Conservation (phyloP, 345 rosid species). For the Salix purpurea region DNA sequence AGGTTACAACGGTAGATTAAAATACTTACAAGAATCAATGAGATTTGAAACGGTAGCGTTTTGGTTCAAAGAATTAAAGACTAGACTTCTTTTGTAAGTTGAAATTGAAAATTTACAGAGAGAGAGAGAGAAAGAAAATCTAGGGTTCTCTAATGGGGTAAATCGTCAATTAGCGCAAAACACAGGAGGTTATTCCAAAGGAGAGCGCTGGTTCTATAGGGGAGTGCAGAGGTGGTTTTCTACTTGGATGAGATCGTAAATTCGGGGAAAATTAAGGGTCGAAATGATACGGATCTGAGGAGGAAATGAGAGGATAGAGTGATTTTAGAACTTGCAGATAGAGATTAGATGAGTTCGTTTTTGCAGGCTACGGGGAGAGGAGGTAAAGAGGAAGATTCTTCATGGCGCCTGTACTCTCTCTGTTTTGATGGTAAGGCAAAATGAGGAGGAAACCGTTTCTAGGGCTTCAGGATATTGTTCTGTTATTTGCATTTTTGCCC, state of each 20-base stretch:
- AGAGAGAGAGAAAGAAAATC: background rate
- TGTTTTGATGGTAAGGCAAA: conserved; percentile 1
- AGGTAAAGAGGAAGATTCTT: background rate
- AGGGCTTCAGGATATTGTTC: conserved; percentile 15
- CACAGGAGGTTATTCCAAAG: background rate
- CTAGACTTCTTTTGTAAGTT: background rate
- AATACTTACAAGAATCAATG: conserved; percentile 13
- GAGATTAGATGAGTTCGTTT: background rate
- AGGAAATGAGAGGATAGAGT: background rate
- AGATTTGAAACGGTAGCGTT: background rate
- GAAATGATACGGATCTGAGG: conserved; percentile 31
- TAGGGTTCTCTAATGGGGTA: background rate
- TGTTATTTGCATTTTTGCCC: conserved; percentile 9
- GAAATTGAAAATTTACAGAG: background rate
- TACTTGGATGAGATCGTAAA: conserved; percentile 24
- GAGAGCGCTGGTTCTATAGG: background rate
- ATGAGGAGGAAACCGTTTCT: background rate
- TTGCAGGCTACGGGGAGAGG: background rate
- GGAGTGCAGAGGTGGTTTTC: background rate
- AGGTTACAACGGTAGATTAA: background rate
- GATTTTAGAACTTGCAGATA: background rate
- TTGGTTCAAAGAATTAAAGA: background rate
- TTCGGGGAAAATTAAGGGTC: conserved; percentile 11
- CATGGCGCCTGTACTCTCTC: background rate
- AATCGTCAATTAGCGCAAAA: background rate